Evolutionary conservation across 2,329 filamentous ascomycete genomes (phyloP), one percentile per base, ranked within the genome.

Genomic region (Exophiala spinifera): DNA sequence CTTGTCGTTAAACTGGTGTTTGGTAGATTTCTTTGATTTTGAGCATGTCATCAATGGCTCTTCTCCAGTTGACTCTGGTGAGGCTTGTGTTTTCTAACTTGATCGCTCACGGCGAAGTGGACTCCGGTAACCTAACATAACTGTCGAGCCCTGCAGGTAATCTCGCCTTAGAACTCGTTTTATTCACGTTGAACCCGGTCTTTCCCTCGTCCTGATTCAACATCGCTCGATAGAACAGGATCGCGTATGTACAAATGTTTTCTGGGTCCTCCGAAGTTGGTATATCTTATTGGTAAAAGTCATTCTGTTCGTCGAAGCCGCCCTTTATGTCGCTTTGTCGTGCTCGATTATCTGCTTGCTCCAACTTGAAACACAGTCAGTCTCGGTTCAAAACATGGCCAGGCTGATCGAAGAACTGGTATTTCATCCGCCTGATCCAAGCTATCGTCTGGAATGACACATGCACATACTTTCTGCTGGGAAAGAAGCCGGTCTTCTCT

Each of bases 401-500:
- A 34, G 8, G 17, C 15, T 34, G n/a, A 28, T 44, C 21, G n/a
- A 23, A 19, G 17, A 19, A 39, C 13, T 19, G 36, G 5, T n/a
- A 13, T 37, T 15, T 39, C 36, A n/a, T 15, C 17, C 36, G 4
- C 36, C 17, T 39, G 36, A 39, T 31, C 28, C 28, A 31, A 31
- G 28, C 28, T 31, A 31, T 11, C 28, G 28, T 11, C 28, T 31
- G 10, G 15, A 4, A 20, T 55, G 48, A 44, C 15, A 43, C 51
- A 46, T 49, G 49, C 31, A 81, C 87, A 67, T 79, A 92, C 88
- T 87, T 84, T 83, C 89, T 82, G 75, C 89, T 94, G 45, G 88
- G 88, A 73, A 86, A 91, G 80, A 91, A 94, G 67, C 87, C 78
- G 65, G 83, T 83, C 53, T 82, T 79, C 73, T 89, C 85, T 33